Evolutionary conservation across 768 basidiomycete species (phyloP), one percentile per base, ranked within the genome.

Genomic region (Calocera cornea): DNA sequence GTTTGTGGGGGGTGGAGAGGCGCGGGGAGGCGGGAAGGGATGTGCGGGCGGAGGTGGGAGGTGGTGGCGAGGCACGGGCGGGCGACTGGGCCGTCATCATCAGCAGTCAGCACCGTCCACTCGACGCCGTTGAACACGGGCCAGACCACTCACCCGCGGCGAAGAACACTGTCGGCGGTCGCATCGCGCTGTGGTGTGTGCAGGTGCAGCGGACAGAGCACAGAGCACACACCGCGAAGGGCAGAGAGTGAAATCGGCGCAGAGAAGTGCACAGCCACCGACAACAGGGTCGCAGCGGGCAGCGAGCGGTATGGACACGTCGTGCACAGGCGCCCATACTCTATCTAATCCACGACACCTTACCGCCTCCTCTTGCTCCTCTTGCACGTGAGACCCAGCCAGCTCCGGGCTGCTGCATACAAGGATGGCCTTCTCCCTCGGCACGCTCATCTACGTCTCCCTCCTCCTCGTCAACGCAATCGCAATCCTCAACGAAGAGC

Each of bases 401-500:
- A n/a, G n/a, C n/a, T n/a, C n/a, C n/a, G n/a, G n/a, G 14, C 36
- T 38, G 7, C 36, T 38, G 36, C 7, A 14, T 5, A 19, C 2
- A 2, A 73, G 72, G 74, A 72, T 72, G 40, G 73, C 75, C 68
- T 74, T 74, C 47, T 74, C 73, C 65, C 70, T 79, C 33, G 74
- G 77, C 1, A 71, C 70, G 1, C 83, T 97, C 70, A 78, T 97
- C 72, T 92, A 97, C 80, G 88, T 93, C 67, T 80, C 86, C 29
- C 81, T 99, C 27, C 85, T 99, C 47, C 80, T 97, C 74, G 85
- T 94, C 72, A 98, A 99, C 76, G 92, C 94, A 50, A 86, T 98
- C 76, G 95, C 95, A 8, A 87, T 99, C 68, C 82, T 99, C 69
- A 95, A 87, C 73, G 95, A 99, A 78, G 95, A 99, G 72, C 85